Base-by-base conservation (phyloP, 2,329 filamentous ascomycete species). In the Hypoxylon sp. region DNA sequence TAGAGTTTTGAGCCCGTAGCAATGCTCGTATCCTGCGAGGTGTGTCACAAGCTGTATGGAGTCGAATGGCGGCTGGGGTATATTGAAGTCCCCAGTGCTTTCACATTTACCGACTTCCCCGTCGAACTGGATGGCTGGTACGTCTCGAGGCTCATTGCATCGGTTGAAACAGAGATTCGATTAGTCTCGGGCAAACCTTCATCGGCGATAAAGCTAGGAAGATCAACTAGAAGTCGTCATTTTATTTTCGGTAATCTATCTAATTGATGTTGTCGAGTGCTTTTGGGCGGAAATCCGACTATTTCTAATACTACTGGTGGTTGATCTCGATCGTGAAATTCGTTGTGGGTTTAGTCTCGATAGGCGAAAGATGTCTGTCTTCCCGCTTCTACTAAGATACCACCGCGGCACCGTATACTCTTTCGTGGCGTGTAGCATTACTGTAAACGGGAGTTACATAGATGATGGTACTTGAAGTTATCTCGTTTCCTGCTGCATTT, bases 171-270 rank as follows among this genome's bases (percentile, higher is more conserved):
- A 10, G 48, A 4, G 17, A 41, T 37, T n/a, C n/a, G n/a, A n/a
- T 54, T 40, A 29, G 48, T 33, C 17, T 54, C 35, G 13, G 52
- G 29, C 26, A 48, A 41, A 18, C 48, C 49, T 20, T 57, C 40
- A 35, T 55, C 23, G 37, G 50, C 26, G 3, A 51, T 41, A 9
- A 24, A 6, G 20, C 17, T 37, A 29, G 17, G 31, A 17, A 20
- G 21, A 52, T 56, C 53, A 8, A 33, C 33, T 55, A 41, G 18
- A 47, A 55, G 45, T 33, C 20, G 23, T 60, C 51, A 49, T 53
- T 55, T 21, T 50, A 40, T 43, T 45, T 15, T 48, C 49, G 26
- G 35, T 21, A n/a, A 11, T 40, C n/a, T 17, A 17, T 40, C 41
- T 8, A 21, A 5, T 13, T 21, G 17, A 23, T 21, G n/a, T 9